These are phyloP conservation scores for Hemerocallis citrina DNA, from an alignment of 106 monocot genomes.

Conservation along the genomic window DNA sequence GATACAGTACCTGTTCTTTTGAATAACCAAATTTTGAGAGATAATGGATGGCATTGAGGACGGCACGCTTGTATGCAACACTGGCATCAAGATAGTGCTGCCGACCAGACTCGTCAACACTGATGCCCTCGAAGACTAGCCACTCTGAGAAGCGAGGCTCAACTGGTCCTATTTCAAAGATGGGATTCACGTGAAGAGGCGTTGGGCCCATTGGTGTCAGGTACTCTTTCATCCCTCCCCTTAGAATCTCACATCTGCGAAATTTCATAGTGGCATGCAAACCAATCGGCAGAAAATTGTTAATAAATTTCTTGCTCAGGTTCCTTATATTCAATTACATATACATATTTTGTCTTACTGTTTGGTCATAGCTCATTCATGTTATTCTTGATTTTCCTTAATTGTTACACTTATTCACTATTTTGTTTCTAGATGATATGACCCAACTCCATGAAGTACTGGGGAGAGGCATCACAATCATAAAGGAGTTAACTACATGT, in stretches of 20 bases:
- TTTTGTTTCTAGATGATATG: no score
- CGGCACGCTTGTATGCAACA: slow-evolving; percentile 84
- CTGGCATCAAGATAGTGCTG: slow-evolving; percentile 81
- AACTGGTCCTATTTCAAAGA: slow-evolving; percentile 84
- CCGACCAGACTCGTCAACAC: slow-evolving; percentile 70
- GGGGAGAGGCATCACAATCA: no score
- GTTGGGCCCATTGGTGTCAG: slow-evolving; percentile 94
- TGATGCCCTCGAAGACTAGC: slow-evolving; percentile 83
- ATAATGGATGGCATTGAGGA: slow-evolving; percentile 78
- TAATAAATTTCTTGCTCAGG: neutral
- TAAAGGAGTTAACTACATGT: neutral
- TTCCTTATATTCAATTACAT: neutral
- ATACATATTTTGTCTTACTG: neutral
- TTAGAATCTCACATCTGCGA: slow-evolving; percentile 64
- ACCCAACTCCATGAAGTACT: no score
- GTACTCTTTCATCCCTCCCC: slow-evolving; percentile 79
- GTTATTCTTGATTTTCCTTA: no score
- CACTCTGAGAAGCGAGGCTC: slow-evolving; percentile 91
- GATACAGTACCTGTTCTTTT: slow-evolving; percentile 74
- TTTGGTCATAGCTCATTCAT: neutral
- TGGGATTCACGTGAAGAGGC: slow-evolving; percentile 72
- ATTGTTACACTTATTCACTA: no score
- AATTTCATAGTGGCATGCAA: neutral
- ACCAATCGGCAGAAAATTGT: neutral
- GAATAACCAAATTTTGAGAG: slow-evolving; percentile 80